Evolutionary conservation across 2,329 filamentous ascomycete species (phyloP), one percentile per base, ranked within the genome.

Genomic region (Atkinsonella texensis): DNA sequence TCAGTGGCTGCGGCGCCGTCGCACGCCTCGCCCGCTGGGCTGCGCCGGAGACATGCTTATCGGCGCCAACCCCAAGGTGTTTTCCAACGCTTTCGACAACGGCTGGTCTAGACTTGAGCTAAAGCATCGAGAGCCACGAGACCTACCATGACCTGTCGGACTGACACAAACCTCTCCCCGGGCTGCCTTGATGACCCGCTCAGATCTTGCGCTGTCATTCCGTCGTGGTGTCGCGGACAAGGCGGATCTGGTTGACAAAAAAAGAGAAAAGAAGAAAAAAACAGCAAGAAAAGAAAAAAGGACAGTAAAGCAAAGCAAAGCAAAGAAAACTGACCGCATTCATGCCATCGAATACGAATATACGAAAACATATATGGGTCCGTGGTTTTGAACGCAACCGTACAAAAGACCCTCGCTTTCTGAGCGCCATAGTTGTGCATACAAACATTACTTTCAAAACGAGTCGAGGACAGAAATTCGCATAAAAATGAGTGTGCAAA

Each of bases 11-110:
- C 52, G 52, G 52, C 52, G 52, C 52, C 52, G 48, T 53, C 49
- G 52, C 52, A 53, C 49, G 52, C 52, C 52, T 51, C 48, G 52
- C 48, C 52, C 52, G 52, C 40, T 51, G 43, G 52, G 52, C 52
- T 51, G 49, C 52, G 52, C 48, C 52, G 49, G 45, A 41, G 48
- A 53, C 48, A 47, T 33, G 42, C 20, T 45, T 46, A 44, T 48
- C 11, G 50, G 33, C 50, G 50, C 44, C 38, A 31, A 35, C 20
- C 18, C 18, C 47, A 49, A 23, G 15, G 17, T 38, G 35, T 15
- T 12, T 12, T 12, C 12, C 35, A 38, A 28, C 15, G 35, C 12
- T 38, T 38, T 38, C 45, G 20, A 35, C 42, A 51, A 49, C 45
- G 35, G 48, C 39, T 50, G 46, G 54, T 28, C 43, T 43, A 45